Evolutionary conservation across 768 basidiomycete species (phyloP).

Genomic region (Gautieria morchelliformis): DNA sequence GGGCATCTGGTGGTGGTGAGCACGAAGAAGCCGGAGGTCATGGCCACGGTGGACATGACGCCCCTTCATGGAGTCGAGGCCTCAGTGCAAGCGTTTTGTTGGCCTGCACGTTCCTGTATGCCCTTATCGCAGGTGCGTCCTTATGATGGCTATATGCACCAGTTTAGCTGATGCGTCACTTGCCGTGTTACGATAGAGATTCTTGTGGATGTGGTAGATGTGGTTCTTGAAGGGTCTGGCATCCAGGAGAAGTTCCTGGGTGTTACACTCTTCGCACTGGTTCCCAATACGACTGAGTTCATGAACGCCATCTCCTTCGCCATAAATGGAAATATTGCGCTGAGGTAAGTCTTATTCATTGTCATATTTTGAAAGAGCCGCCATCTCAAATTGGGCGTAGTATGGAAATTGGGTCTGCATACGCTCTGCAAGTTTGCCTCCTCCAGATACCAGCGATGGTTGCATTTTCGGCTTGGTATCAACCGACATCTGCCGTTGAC

Average conservation of each 20-base stretch:
- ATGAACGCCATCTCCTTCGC: slow-evolving; percentile 99
- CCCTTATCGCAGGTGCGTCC: slow-evolving; percentile 82
- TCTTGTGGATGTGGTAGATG: slow-evolving; percentile 91
- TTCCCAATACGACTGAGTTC: slow-evolving; percentile 98
- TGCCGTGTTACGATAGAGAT: slow-evolving; percentile 47
- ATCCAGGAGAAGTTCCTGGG: slow-evolving; percentile 98
- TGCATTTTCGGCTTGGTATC: slow-evolving; percentile 93
- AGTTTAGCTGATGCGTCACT: neutral
- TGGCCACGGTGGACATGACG: slow-evolving; percentile 82
- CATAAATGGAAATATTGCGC: slow-evolving; percentile 89
- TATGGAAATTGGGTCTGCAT: slow-evolving; percentile 99
- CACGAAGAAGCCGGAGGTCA: slow-evolving; percentile 34
- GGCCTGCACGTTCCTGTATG: slow-evolving; percentile 86
- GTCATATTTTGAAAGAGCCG: neutral
- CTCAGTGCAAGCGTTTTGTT: slow-evolving; percentile 86
- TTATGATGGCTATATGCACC: neutral
- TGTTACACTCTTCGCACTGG: slow-evolving; percentile 90
- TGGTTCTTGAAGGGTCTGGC: slow-evolving; percentile 79
- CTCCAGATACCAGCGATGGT: slow-evolving; percentile 99
- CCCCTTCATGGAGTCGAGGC: slow-evolving; percentile 88
- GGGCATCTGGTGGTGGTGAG: slow-evolving; percentile 27
- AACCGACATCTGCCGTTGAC: slow-evolving; percentile 33
- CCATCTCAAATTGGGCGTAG: slow-evolving; percentile 29
- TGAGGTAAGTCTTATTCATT: slow-evolving; percentile 29
- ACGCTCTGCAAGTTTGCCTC: slow-evolving; percentile 95